Percentiles rank a stretch among this genome's conserved stretches.
Evolutionary conservation across 306 rosid genomes (phyloP).

Genomic region (Fagus crenata): DNA sequence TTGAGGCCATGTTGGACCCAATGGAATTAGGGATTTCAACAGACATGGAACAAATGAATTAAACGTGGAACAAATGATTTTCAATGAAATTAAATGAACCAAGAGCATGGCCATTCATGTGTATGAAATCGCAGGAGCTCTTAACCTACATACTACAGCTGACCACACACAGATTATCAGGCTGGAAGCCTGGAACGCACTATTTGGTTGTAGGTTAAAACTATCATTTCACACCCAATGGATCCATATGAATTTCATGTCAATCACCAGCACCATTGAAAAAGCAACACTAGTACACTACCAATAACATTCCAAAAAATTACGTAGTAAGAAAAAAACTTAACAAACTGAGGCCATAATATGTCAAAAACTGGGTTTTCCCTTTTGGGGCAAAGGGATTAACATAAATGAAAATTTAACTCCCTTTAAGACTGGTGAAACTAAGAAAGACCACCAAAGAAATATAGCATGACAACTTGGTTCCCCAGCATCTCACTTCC

Average conservation of each 20-base stretch:
- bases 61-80: too few species aligned
- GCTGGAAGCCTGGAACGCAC: not conserved
- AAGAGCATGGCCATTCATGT: too few species aligned
- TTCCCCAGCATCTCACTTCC: slow-evolving; percentile 26
- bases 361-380: not conserved
- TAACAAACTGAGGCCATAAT: not conserved
- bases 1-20: too few species aligned
- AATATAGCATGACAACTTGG: not conserved
- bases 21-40: too few species aligned
- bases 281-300: too few species aligned
- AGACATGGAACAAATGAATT: too few species aligned
- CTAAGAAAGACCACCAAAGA: not conserved
- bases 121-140: too few species aligned
- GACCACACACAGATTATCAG: not conserved
- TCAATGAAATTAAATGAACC: too few species aligned
- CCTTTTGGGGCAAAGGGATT: not conserved
- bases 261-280: not conserved
- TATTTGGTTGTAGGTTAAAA: not conserved
- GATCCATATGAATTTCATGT: not conserved
- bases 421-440: not conserved
- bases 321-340: not conserved
- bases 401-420: not conserved
- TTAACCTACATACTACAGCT: too few species aligned
- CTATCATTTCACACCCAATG: not conserved
- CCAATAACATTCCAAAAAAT: not conserved